Evolutionary conservation across 2,329 filamentous ascomycete genomes (phyloP), one percentile per base, ranked within the genome.

Genomic region (Ophiostoma ulmi): DNA sequence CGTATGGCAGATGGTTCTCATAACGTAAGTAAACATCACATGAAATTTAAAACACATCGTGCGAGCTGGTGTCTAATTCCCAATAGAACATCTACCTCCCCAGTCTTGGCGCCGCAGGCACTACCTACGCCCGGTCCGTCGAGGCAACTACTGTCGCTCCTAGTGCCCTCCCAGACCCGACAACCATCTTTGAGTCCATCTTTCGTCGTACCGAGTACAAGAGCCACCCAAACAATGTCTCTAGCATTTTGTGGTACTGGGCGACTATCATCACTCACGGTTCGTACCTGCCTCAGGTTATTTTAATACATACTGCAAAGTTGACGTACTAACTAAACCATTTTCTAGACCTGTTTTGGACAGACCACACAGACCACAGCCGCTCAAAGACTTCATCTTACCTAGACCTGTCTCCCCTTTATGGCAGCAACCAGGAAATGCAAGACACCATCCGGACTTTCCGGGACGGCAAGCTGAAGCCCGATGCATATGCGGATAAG

Each of bases 191-290:
- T 68, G 88, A 91, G 75, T 81, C 84, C 5, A 79, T 90, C 69
- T 89, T 90, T 86, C 85, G 80, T 75, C 77, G 84, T 76, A 72
- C 80, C 76, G 77, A 81, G 8, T 87, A 86, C 76, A 82, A 81
- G 72, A 83, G 83, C 75, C 88, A 91, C 73, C 89, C 89, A 0
- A 92, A 91, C 78, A 90, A 90, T 52, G 87, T 91, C 1, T 92
- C 90, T 1, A 90, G 87, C 74, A 82, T 92, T 10, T 80, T 92
- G 64, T 92, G 89, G 83, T 89, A 91, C 77, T 90, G 88, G 87
- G 90, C 90, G 0, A 90, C 88, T 26, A 86, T 92, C 70, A 87
- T 91, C 73, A 92, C 91, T 71, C 90, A 92, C 73, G 90, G 87
- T 88, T 75, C 72, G 72, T 48, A 48, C 17, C 7, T n/a, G 17